Conservation (phyloP, 1,139 yeast species). For the Kurtzmaniella quercitrusa region DNA sequence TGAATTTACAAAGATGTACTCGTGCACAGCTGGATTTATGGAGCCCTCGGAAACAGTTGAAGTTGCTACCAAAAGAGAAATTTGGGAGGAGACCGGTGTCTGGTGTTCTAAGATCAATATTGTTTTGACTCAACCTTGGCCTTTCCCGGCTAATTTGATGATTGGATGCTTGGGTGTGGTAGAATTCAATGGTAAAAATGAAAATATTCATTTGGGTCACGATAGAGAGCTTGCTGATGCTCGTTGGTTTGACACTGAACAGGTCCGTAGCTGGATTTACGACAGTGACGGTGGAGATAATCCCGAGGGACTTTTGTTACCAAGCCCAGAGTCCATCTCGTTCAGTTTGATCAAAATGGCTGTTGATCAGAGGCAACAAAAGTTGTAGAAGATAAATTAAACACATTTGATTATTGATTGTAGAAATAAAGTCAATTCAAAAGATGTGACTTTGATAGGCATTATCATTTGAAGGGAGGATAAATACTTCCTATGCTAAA, state of each 20-base stretch:
- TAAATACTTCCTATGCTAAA: too few species aligned
- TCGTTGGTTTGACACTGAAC: slow-evolving; percentile 67
- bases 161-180: slow-evolving; percentile 82
- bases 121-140: slow-evolving; percentile 88
- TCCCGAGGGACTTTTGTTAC: slow-evolving; percentile 39
- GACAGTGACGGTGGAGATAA: slow-evolving; percentile 22
- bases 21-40: slow-evolving; percentile 92
- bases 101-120: slow-evolving; percentile 56
- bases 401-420: neutral
- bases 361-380: slow-evolving; percentile 31
- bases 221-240: slow-evolving; percentile 86
- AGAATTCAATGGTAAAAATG: slow-evolving; percentile 58
- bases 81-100: slow-evolving; percentile 95
- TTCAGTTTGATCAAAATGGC: slow-evolving; percentile 38
- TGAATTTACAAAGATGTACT: slow-evolving; percentile 53
- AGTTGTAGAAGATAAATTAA: slow-evolving; percentile 2
- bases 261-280: slow-evolving; percentile 45
- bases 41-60: slow-evolving; percentile 94
- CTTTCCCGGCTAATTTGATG: slow-evolving; percentile 91
- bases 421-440: too few species aligned
- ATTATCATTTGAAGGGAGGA: too few species aligned
- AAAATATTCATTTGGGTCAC: slow-evolving; percentile 64
- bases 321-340: slow-evolving; percentile 42
- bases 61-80: slow-evolving; percentile 81
- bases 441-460: too few species aligned